Percentiles rank a stretch among this genome's conserved stretches.
phyloP scores from a whole-genome alignment of 352 stramenopile genomes.

The Peronospora farinosa region DNA sequence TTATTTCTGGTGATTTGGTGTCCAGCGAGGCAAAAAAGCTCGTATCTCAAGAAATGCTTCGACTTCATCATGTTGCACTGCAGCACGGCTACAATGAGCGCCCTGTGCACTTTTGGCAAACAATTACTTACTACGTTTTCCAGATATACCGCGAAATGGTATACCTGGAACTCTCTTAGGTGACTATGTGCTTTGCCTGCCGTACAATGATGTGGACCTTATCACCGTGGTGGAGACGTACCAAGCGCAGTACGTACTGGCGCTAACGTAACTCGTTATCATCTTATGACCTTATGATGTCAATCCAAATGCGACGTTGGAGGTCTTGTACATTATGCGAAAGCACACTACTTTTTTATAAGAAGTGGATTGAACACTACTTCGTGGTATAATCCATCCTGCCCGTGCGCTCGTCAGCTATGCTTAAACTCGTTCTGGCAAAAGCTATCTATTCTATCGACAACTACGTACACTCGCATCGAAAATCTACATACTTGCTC shows the following conservation, averaged over 20 bases:
- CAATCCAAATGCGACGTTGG: constrained; percentile 48
- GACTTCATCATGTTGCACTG: constrained; percentile 33
- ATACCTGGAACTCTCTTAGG: constrained; percentile 79
- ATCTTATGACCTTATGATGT: constrained; percentile 43
- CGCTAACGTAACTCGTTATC: neutral
- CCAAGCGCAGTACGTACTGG: no score
- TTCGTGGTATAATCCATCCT: neutral
- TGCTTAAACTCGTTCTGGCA: neutral
- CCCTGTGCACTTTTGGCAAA: constrained; percentile 87
- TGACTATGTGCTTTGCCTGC: constrained; percentile 80
- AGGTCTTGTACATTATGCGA: constrained; percentile 38
- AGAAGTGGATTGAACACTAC: neutral
- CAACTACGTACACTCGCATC: constrained; percentile 2
- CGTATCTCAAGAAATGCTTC: no score
- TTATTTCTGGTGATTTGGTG: no score
- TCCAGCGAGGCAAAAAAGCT: no score
- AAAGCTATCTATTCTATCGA: constrained; percentile 22
- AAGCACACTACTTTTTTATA: neutral
- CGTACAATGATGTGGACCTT: constrained; percentile 58
- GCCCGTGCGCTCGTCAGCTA: neutral
- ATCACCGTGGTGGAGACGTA: constrained; percentile 65
- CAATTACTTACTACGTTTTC: constrained; percentile 81
- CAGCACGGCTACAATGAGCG: constrained; percentile 84
- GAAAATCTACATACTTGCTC: neutral
- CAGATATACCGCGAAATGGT: no score